phyloP scores from a whole-genome alignment of 345 rosid species.

The Balakata baccata region DNA sequence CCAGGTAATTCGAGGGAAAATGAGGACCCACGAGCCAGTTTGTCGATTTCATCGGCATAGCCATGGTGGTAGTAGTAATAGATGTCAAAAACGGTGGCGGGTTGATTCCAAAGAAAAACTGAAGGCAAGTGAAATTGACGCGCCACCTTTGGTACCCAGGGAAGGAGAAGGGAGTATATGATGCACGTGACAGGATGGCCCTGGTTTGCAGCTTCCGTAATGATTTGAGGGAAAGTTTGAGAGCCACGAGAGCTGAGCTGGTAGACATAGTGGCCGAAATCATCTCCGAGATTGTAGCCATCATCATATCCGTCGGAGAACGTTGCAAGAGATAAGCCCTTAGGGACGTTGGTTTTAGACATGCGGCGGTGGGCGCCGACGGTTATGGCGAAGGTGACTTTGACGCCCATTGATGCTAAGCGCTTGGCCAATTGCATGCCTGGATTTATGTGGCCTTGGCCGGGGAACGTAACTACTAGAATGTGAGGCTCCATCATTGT shows the following conservation, averaged over 20 bases:
- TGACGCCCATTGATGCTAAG: slow-evolving; percentile 43
- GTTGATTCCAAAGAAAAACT: slow-evolving; percentile 57
- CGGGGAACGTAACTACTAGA: slow-evolving; percentile 47
- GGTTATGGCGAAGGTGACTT: slow-evolving; percentile 47
- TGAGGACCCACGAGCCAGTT: slow-evolving; percentile 9
- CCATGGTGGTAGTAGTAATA: slow-evolving; percentile 53
- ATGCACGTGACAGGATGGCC: slow-evolving; percentile 36
- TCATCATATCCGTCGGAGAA: slow-evolving; percentile 66
- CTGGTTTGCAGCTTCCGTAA: slow-evolving; percentile 7
- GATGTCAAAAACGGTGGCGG: slow-evolving; percentile 55
- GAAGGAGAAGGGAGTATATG: slow-evolving; percentile 48
- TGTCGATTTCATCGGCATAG: slow-evolving; percentile 27
- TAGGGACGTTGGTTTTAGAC: slow-evolving; percentile 21
- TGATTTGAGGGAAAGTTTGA: slow-evolving; percentile 33
- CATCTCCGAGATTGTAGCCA: slow-evolving; percentile 29
- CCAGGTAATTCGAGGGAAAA: slow-evolving; percentile 40
- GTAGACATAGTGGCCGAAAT: slow-evolving; percentile 21
- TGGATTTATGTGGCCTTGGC: slow-evolving; percentile 73
- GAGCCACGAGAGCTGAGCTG: slow-evolving; percentile 44
- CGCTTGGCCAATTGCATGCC: slow-evolving; percentile 52
- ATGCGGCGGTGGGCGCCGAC: slow-evolving; percentile 44
- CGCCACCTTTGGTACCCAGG: slow-evolving; percentile 11
- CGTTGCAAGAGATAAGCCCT: slow-evolving; percentile 42
- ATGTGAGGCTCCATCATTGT: slow-evolving; percentile 36
- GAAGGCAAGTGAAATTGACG: slow-evolving; percentile 37